These are phyloP conservation scores for Dipodascopsis uninucleata DNA, from an alignment of 805 yeast species.

Conservation along the genomic window DNA sequence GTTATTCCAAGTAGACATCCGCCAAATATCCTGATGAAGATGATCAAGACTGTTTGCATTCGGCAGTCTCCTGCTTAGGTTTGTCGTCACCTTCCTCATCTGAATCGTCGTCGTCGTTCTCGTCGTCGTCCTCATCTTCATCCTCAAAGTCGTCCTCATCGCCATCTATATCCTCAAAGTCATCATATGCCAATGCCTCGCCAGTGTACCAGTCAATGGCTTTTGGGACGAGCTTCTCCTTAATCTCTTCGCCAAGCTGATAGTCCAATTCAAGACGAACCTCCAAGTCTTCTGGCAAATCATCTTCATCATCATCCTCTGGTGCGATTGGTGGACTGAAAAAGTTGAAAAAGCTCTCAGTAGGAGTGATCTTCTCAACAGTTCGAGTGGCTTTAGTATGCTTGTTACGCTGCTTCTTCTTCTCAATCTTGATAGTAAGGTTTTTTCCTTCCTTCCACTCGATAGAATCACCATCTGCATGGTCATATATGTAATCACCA, in stretches of 20 bases:
- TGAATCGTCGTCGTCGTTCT: conserved; percentile 41
- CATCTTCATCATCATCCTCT: conserved; percentile 51
- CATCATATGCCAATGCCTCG: conserved; percentile 81
- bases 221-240: conserved; percentile 92
- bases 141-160: conserved; percentile 61
- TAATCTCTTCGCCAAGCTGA: conserved; percentile 92
- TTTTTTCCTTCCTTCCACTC: conserved; percentile 81
- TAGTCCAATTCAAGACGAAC: conserved; percentile 85
- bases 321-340: conserved; percentile 90
- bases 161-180: conserved; percentile 55
- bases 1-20: no score
- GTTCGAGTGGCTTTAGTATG: conserved; percentile 94
- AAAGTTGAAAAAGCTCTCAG: conserved; percentile 91
- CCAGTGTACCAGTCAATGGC: conserved; percentile 99
- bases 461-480: conserved; percentile 86
- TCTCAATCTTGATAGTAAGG: conserved; percentile 81
- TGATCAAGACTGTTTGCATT: conserved; percentile 52
- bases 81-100: conserved; percentile 43
- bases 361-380: conserved; percentile 89
- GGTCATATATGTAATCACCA: conserved; percentile 95
- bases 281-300: conserved; percentile 62
- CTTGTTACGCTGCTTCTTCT: conserved; percentile 96
- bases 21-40: no score
- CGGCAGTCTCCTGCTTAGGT: conserved; percentile 51
- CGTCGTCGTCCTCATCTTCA: conserved; percentile 51